A percentile compares a stretch with the other conserved stretches of the same genome.
Evolutionary conservation across 495 filamentous ascomycete species (phyloP).

Genomic region (Podospora sp.): DNA sequence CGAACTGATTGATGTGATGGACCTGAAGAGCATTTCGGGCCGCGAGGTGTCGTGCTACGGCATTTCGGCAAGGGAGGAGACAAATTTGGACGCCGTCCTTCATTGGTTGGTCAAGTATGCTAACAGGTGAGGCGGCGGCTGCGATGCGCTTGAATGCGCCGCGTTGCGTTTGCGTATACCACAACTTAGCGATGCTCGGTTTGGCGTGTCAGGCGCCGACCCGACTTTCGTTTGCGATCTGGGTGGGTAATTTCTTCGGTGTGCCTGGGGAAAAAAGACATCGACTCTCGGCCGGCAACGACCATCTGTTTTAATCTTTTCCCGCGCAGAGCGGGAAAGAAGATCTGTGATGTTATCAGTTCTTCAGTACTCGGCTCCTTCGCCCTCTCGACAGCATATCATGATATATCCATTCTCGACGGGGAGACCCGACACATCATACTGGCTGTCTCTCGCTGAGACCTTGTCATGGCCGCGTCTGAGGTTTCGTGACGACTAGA

Average conservation of each 20-base stretch:
- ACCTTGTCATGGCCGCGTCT: neutral
- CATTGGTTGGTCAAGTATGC: conserved; percentile 94
- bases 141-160: conserved; percentile 1
- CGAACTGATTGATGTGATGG: conserved; percentile 89
- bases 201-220: conserved; percentile 19
- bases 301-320: conserved; percentile 46
- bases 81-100: conserved; percentile 94
- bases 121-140: conserved; percentile 50
- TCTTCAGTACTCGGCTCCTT: conserved; percentile 8
- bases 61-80: conserved; percentile 98
- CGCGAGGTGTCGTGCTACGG: conserved; percentile 98
- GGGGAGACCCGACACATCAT: neutral
- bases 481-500: conserved; percentile 9
- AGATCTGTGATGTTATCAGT: conserved; percentile 25
- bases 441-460: neutral
- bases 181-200: conserved; percentile 24
- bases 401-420: conserved; percentile 11
- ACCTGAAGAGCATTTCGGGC: conserved; percentile 84
- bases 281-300: conserved; percentile 49
- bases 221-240: conserved; percentile 18
- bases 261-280: conserved; percentile 38
- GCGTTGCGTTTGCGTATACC: conserved; percentile 28
- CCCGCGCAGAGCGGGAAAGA: conserved; percentile 29
- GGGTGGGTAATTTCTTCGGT: conserved; percentile 13
- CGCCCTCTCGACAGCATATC: conserved; percentile 6